These are phyloP conservation scores for Phytopythium cucurbitacearum DNA, from an alignment of 352 stramenopile genomes.

Conservation along the genomic window DNA sequence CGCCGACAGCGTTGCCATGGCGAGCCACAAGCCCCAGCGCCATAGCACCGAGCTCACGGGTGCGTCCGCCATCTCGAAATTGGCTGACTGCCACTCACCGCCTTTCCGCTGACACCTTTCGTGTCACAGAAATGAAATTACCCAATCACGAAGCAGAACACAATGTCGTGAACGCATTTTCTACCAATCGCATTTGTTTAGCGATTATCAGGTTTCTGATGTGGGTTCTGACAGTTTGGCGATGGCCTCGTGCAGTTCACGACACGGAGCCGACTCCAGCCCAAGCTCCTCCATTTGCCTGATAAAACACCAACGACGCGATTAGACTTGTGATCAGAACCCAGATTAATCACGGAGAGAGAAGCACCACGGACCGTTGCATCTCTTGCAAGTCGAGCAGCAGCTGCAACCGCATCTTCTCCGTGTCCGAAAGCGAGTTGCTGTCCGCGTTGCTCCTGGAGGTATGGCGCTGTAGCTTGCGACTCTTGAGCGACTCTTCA, in stretches of 20 bases:
- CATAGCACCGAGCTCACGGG: constrained; percentile 41
- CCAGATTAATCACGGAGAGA: background rate
- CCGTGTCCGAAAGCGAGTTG: constrained; percentile 63
- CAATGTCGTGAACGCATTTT: constrained; percentile 16
- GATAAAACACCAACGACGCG: background rate
- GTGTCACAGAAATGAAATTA: constrained; percentile 10
- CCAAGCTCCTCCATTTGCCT: constrained; percentile 52
- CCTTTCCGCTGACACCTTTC: background rate
- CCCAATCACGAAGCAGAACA: constrained; percentile 19
- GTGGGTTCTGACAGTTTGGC: constrained; percentile 20
- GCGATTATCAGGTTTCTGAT: constrained; percentile 10
- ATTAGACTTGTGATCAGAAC: no score
- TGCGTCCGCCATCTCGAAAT: constrained; percentile 7
- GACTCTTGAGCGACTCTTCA: constrained; percentile 85
- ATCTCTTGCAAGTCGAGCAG: constrained; percentile 73
- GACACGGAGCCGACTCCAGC: constrained; percentile 36
- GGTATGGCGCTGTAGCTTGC: constrained; percentile 69
- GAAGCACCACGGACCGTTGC: constrained; percentile 34
- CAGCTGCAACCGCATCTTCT: constrained; percentile 84
- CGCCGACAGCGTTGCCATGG: constrained; percentile 57
- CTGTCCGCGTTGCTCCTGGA: constrained; percentile 14
- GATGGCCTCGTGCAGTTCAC: constrained; percentile 14
- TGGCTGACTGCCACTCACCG: no score
- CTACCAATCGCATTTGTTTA: constrained; percentile 30
- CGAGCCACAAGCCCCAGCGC: constrained; percentile 53